A percentile compares a stretch with the other conserved stretches of the same genome.
Conservation (phyloP, 2,329 filamentous ascomycete species). For the Ophiostoma montium region DNA sequence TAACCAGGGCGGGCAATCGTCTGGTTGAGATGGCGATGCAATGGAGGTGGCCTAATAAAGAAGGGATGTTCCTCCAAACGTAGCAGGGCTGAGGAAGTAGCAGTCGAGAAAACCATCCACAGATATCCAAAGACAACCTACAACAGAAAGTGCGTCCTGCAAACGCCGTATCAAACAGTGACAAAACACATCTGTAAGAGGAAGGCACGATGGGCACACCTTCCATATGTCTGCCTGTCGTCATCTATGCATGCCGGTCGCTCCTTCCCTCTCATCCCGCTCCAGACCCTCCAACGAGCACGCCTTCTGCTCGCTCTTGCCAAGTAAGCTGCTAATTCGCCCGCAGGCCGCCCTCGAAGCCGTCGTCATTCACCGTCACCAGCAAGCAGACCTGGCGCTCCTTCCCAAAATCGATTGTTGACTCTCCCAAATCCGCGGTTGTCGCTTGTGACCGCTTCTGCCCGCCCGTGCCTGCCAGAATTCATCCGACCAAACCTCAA, state of each 20-base stretch:
- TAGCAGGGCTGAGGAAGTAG: not conserved
- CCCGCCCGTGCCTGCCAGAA: not conserved
- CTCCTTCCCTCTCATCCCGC: not conserved
- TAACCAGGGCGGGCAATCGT: not conserved
- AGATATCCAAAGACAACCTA: not conserved
- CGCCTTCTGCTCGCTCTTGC: not conserved
- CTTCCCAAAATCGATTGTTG: constrained; percentile 1
- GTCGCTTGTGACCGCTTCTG: not conserved
- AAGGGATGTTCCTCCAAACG: not conserved
- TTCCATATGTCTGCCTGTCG: not conserved
- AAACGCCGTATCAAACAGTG: not conserved
- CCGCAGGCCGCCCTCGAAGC: not conserved
- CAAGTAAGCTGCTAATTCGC: not conserved
- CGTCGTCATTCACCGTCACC: not conserved
- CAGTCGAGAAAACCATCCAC: not conserved
- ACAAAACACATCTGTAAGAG: not conserved
- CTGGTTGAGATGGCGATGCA: not conserved
- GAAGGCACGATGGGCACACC: constrained; percentile 2
- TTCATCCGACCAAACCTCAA: not conserved
- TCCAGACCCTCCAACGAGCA: not conserved
- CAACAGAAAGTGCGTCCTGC: not conserved
- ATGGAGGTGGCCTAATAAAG: not conserved
- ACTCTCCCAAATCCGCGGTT: not conserved
- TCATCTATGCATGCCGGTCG: not conserved
- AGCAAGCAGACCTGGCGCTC: not conserved